Base-by-base conservation (phyloP, 148 eudicot genomes). In the Cornus kousa region DNA sequence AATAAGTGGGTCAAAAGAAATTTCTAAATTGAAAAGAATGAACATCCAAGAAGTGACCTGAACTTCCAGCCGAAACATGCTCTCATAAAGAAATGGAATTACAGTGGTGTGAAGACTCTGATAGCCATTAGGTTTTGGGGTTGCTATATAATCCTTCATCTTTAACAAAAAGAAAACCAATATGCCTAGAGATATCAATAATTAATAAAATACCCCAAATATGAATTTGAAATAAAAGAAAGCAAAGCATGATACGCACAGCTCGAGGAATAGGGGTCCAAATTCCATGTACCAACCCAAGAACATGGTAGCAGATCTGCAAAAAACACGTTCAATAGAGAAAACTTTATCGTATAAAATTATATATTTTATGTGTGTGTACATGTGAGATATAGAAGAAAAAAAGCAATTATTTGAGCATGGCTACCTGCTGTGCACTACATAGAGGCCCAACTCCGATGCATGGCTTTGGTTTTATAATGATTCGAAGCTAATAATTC, bases 61-160 rank as follows among this genome's bases (percentile, higher is more conserved):
- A 83, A 96, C 97, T 87, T 96, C 99, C 78, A 96, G 83, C 78
- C 92, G 88, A 79, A 96, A 96, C 94, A 90, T 96, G 93, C 99
- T 96, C 88, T 93, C 99, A 69, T 96, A 91, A 64, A 96, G 95
- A 89, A 96, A 96, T 66, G 99, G 99, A 76, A 96, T 96, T 40
- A 96, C 99, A 40, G 95, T 94, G 32, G 99, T 96, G 84, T 96
- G 99, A 88, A 96, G 89, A 84, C 99, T 96, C 83, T 94, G 97
- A 83, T 93, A 96, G 68, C 99, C 99, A 81, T 96, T 96, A 31
- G 98, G 95, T 82, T 96, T 96, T 43, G 99, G 91, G 74, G 98
- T 93, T 37, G 99, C 99, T 83, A 96, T 94, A 77, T 90, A 93
- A 76, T 96, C 99, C 79, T 94, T 96, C 91, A 96, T 89, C 99